phyloP scores from a whole-genome alignment of 805 yeast species.

The Lachancea mirantina region DNA sequence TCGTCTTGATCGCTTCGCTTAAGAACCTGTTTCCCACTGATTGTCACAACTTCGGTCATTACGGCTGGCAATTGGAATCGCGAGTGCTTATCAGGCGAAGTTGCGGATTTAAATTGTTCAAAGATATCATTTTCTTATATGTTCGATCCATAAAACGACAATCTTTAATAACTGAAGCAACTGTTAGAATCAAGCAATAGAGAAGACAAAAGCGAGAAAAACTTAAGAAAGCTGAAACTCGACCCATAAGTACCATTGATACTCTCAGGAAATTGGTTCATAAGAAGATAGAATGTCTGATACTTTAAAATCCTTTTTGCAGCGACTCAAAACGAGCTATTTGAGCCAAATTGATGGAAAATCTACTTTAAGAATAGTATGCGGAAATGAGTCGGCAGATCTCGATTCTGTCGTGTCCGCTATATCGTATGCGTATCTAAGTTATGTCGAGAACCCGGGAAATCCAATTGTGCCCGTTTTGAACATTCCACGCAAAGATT shows the following conservation, averaged over 20 bases:
- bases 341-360: constrained; percentile 2
- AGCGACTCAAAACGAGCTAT: constrained; percentile 9
- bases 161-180: too few species aligned
- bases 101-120: too few species aligned
- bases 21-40: constrained; percentile 15
- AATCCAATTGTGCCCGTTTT: constrained; percentile 57
- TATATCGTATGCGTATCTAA: constrained; percentile 60
- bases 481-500: constrained; percentile 62
- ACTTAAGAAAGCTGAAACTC: too few species aligned
- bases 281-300: too few species aligned
- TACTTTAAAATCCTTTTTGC: constrained; percentile 10
- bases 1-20: constrained; percentile 22
- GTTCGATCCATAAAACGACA: too few species aligned
- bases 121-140: too few species aligned
- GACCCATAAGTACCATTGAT: too few species aligned
- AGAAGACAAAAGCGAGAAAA: too few species aligned
- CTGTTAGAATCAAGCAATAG: too few species aligned
- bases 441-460: constrained; percentile 30
- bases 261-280: too few species aligned
- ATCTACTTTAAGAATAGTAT: constrained; percentile 14
- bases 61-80: too few species aligned
- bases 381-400: constrained; percentile 83
- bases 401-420: constrained; percentile 83
- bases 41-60: constrained; percentile 19
- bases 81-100: too few species aligned